A percentile compares a stretch with the other conserved stretches of the same genome.
These are phyloP conservation scores for Stevia rebaudiana DNA, from an alignment of 140 eudicot genomes.

Conservation along the genomic window DNA sequence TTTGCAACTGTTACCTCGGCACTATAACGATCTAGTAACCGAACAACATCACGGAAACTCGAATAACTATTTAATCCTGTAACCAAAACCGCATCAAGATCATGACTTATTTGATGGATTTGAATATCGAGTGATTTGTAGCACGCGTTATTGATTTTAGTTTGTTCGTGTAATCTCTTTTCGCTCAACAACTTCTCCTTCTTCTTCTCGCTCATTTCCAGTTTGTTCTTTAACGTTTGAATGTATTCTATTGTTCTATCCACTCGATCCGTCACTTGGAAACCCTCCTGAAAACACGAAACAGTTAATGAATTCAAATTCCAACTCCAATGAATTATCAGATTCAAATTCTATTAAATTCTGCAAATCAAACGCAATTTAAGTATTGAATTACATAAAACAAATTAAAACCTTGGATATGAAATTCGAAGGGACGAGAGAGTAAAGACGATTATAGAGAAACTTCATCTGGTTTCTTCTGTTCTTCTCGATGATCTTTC, in stretches of 20 bases:
- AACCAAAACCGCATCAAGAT: slow-evolving; percentile 33
- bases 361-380: too few species aligned
- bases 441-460: slow-evolving; percentile 39
- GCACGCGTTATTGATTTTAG: background rate
- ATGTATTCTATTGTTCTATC: slow-evolving; percentile 56
- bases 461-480: slow-evolving; percentile 51
- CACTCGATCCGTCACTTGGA: slow-evolving; percentile 37
- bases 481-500: slow-evolving; percentile 43
- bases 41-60: slow-evolving; percentile 31
- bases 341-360: too few species aligned
- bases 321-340: too few species aligned
- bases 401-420: slow-evolving; percentile 26
- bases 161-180: slow-evolving; percentile 16
- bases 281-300: slow-evolving; percentile 25
- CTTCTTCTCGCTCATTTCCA: slow-evolving; percentile 32
- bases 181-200: slow-evolving; percentile 30
- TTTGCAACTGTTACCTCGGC: slow-evolving; percentile 38
- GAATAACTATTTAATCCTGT: slow-evolving; percentile 35
- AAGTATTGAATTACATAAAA: too few species aligned
- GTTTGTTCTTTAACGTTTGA: slow-evolving; percentile 24
- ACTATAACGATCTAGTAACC: slow-evolving; percentile 34
- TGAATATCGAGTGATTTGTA: slow-evolving; percentile 27
- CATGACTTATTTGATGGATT: slow-evolving; percentile 35
- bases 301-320: background rate
- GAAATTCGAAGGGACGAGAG: slow-evolving; percentile 39